These are phyloP conservation scores for Acorus gramineus DNA, from an alignment of 106 monocot species.

Conservation along the genomic window DNA sequence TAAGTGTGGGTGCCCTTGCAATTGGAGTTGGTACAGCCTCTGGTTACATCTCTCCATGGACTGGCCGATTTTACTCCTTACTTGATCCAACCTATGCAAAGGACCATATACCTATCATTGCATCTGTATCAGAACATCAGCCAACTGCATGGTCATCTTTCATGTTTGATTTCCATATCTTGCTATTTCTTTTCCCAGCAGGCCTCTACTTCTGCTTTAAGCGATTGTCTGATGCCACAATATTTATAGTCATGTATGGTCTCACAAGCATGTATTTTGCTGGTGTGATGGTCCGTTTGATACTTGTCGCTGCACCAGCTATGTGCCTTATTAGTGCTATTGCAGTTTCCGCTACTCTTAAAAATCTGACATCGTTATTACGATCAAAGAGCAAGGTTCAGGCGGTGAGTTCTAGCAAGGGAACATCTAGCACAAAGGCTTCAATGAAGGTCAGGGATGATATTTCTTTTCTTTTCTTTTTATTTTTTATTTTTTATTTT, in stretches of 20 bases:
- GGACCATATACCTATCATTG: conserved; percentile 77
- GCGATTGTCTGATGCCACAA: conserved; percentile 67
- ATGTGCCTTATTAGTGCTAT: conserved; percentile 63
- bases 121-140: conserved; percentile 80
- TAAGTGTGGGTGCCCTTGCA: conserved; percentile 49
- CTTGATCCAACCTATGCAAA: conserved; percentile 86
- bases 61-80: conserved; percentile 73
- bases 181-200: conserved; percentile 70
- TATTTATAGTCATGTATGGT: conserved; percentile 79
- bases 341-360: conserved; percentile 60
- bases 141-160: conserved; percentile 86
- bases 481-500: conserved; percentile 1
- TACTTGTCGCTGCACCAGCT: conserved; percentile 74
- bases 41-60: conserved; percentile 79
- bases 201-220: conserved; percentile 78
- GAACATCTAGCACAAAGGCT: conserved; percentile 40
- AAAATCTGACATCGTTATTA: conserved; percentile 50
- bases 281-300: conserved; percentile 83
- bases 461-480: not conserved
- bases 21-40: conserved; percentile 68
- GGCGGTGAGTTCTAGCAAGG: conserved; percentile 26
- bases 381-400: conserved; percentile 33
- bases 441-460: conserved; percentile 43
- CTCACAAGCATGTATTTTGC: conserved; percentile 88
- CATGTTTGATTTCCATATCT: conserved; percentile 82